phyloP scores from a whole-genome alignment of 306 rosid genomes.

The Aeschynomene evenia region DNA sequence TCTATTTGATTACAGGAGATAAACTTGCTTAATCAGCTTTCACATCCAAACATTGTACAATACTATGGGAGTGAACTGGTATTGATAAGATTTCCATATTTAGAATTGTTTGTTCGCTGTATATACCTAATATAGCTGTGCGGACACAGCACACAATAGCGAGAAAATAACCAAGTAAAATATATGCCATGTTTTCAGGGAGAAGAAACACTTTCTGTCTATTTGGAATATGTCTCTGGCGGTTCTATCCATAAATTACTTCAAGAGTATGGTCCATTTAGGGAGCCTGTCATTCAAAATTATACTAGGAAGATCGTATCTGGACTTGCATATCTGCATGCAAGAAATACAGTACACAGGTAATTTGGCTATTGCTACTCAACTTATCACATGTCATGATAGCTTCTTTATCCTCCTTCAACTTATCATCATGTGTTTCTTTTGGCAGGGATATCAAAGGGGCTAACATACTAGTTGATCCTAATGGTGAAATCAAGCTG shows the following conservation, averaged over 20 bases:
- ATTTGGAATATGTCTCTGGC: conserved; percentile 90
- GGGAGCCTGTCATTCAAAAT: conserved; percentile 90
- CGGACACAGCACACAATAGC: neutral
- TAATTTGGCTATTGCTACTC: conserved; percentile 35
- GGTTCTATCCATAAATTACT: conserved; percentile 95
- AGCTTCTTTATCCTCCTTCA: conserved; percentile 10
- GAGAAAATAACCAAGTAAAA: conserved; percentile 5
- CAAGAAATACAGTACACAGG: conserved; percentile 95
- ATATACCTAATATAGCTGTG: conserved; percentile 2
- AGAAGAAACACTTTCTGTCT: conserved; percentile 82
- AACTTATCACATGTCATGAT: neutral
- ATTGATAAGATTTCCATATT: conserved; percentile 27
- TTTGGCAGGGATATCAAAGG: conserved; percentile 96
- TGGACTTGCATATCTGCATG: conserved; percentile 95
- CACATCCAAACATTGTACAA: conserved; percentile 90
- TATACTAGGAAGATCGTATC: conserved; percentile 88
- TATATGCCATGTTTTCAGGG: conserved; percentile 52
- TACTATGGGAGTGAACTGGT: conserved; percentile 97
- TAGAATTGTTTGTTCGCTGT: neutral
- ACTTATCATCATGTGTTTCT: conserved; percentile 10
- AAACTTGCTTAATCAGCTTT: conserved; percentile 78
- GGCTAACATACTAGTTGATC: conserved; percentile 95
- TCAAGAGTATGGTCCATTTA: conserved; percentile 88
- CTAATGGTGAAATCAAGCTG: conserved; percentile 93
- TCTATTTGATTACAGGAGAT: conserved; percentile 70